Base-by-base conservation (phyloP, 2,329 filamentous ascomycete species). In the Aspergillus udagawae region DNA sequence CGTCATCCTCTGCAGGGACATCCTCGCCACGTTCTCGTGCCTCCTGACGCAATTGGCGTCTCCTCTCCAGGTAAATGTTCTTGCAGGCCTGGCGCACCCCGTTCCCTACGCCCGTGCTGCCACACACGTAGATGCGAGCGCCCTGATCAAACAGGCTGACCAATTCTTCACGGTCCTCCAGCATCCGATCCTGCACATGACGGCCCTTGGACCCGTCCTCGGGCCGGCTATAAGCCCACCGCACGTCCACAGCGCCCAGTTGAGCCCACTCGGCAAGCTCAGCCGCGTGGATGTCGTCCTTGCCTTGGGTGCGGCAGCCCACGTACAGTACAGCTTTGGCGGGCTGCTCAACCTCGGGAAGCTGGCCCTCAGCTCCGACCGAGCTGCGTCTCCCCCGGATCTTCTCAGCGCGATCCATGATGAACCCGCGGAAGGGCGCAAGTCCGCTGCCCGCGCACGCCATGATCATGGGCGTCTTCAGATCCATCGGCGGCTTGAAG, bases 41-140 rank as follows among this genome's bases (percentile, higher is more conserved):
- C 44, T 27, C 20, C 14, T 97, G 64, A 5, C 75, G 71, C 25
- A 78, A 70, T 51, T 66, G 62, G 4, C 49, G 45, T 7, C 65
- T 55, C 29, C 56, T 60, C 48, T 70, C 64, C n/a, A 75, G 60
- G 12, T 67, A 67, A 17, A 79, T 72, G 32, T 60, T 51, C 35
- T 74, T 69, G 7, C 73, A 68, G 3, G 74, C 73, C 5, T 75
- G 74, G 57, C 77, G 75, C 17, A 85, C 74, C 0, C 73, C 81
- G 52, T 79, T 76, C 20, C 80, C 81, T 1, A 85, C 74, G 14
- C 73, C 74, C 4, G 77, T 74, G 47, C 82, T 84, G 3, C 88
- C 88, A 67, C 88, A 91, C 1, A 89, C 81, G 64, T 83, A 90
- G 0, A 88, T 73, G 65, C 82, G 82, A 0, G 86, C 82, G 0